Evolutionary conservation across 257 asterid species (phyloP).

Genomic region (Fraxinus excelsior): DNA sequence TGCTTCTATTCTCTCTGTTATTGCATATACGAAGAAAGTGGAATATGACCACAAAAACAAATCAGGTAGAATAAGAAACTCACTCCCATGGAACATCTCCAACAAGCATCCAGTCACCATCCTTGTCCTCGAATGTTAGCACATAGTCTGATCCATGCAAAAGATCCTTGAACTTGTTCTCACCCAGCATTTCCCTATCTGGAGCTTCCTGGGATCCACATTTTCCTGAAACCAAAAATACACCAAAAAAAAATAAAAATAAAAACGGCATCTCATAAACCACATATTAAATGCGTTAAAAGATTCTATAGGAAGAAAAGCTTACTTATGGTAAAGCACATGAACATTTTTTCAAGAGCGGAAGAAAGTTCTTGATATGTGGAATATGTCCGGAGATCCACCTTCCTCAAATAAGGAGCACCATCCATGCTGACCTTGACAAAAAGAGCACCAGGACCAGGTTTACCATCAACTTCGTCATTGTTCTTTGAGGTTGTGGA

Average conservation of each 20-base stretch:
- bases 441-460: conserved; percentile 66
- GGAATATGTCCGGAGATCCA: conserved; percentile 72
- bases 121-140: conserved; percentile 42
- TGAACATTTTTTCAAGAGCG: conserved; percentile 87
- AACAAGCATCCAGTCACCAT: conserved; percentile 43
- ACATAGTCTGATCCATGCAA: conserved; percentile 69
- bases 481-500: conserved; percentile 70
- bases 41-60: background rate
- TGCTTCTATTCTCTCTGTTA: background rate
- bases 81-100: conserved; percentile 47
- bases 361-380: conserved; percentile 75
- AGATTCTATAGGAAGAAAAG: background rate
- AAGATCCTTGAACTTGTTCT: conserved; percentile 63
- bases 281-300: background rate
- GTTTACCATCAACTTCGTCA: conserved; percentile 75
- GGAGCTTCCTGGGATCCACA: conserved; percentile 62
- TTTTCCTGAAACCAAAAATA: conserved; percentile 43
- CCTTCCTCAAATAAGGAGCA: conserved; percentile 91
- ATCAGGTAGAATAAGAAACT: conserved; percentile 4
- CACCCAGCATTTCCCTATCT: conserved; percentile 50
- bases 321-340: conserved; percentile 65
- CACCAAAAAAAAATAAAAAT: too few relatives aligned
- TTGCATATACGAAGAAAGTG: background rate
- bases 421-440: conserved; percentile 96
- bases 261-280: background rate